Evolutionary conservation across 192 early-diverging fungal species (phyloP).

Genomic region (Rhizophagus sp.): DNA sequence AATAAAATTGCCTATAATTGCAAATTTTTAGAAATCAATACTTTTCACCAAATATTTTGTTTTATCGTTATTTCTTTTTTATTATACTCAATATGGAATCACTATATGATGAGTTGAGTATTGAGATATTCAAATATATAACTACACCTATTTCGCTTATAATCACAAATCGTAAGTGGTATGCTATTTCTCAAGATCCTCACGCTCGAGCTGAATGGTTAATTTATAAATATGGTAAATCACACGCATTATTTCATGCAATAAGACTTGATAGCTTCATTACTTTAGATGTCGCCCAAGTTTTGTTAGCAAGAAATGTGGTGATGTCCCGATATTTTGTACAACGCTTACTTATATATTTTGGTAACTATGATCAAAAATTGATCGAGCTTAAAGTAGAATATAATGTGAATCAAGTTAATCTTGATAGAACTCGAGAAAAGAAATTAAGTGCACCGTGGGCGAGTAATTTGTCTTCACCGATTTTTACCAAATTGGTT

Average conservation of each 20-base stretch:
- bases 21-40: too few relatives aligned
- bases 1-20: too few relatives aligned
- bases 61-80: too few relatives aligned
- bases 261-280: background rate
- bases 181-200: background rate
- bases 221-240: background rate
- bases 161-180: background rate
- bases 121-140: too few relatives aligned
- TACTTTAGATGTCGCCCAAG: background rate
- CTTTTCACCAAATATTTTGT: too few relatives aligned
- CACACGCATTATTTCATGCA: constrained; percentile 17
- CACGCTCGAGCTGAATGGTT: background rate
- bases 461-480: background rate
- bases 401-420: background rate
- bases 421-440: background rate
- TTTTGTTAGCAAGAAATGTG: background rate
- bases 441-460: background rate
- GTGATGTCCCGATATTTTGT: constrained; percentile 7
- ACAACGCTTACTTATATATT: background rate
- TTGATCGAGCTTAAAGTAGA: background rate
- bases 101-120: background rate
- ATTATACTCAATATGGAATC: too few relatives aligned
- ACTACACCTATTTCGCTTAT: too few relatives aligned
- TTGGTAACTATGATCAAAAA: background rate
- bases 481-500: background rate